Percentiles rank a stretch among this genome's conserved stretches.
Conservation (phyloP, 1,284 basidiomycete genomes). For the Malassezia slooffiae region DNA sequence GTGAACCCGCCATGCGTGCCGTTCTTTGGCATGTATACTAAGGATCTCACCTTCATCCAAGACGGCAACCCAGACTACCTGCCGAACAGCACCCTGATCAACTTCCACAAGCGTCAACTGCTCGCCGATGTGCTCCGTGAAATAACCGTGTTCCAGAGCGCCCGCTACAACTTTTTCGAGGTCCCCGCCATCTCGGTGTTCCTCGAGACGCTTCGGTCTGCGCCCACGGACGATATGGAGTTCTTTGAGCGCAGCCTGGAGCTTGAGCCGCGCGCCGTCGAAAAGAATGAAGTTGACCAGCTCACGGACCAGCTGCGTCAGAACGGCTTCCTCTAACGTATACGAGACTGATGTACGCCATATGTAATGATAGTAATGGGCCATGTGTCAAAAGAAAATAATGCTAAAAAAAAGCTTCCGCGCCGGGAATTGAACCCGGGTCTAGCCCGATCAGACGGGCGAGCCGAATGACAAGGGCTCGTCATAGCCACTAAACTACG, state of each 20-base stretch:
- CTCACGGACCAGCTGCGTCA: constrained; percentile 56
- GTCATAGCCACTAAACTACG: constrained; percentile 22
- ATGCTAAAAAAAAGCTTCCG: constrained; percentile 16
- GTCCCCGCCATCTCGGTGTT: constrained; percentile 62
- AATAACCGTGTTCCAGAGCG: constrained; percentile 87
- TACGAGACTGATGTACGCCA: neutral
- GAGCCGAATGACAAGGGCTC: constrained; percentile 14
- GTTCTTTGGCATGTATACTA: constrained; percentile 94
- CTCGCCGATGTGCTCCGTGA: constrained; percentile 89
- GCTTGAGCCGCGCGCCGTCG: constrained; percentile 64
- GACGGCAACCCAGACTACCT: constrained; percentile 89
- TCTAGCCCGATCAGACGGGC: constrained; percentile 10
- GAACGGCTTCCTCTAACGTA: constrained; percentile 62
- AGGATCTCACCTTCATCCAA: constrained; percentile 90
- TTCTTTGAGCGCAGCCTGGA: constrained; percentile 69
- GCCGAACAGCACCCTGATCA: constrained; percentile 60
- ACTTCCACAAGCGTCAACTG: constrained; percentile 89
- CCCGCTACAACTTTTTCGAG: constrained; percentile 63
- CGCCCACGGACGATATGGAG: constrained; percentile 33
- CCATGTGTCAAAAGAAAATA: neutral
- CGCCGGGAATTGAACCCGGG: constrained; percentile 21
- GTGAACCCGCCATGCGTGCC: constrained; percentile 92
- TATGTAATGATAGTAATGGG: neutral
- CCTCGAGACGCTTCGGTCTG: constrained; percentile 62
- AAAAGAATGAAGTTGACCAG: neutral